Conservation (phyloP, 23 red algal genomes). For the Gracilariopsis chorda region DNA sequence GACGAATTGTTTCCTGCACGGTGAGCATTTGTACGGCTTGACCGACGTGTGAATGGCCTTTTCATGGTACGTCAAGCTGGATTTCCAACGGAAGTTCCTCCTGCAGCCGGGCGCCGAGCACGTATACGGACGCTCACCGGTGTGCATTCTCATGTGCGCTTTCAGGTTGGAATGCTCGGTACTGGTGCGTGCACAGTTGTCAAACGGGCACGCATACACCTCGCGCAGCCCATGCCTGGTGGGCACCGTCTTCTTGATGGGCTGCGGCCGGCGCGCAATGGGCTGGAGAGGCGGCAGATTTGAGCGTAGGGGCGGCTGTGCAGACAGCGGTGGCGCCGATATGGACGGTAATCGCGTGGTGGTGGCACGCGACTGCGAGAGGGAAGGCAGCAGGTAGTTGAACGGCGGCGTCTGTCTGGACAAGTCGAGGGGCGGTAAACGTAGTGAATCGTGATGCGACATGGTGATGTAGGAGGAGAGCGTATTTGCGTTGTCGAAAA, state of each 20-base stretch:
- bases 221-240: conserved; percentile 35
- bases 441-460: conserved; percentile 6
- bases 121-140: conserved; percentile 62
- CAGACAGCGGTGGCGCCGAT: not conserved
- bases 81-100: conserved; percentile 73
- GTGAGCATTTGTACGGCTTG: conserved; percentile 34
- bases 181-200: conserved; percentile 24
- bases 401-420: not conserved
- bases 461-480: not conserved
- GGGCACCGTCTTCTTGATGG: conserved; percentile 9
- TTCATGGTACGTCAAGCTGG: conserved; percentile 61
- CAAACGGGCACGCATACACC: conserved; percentile 60
- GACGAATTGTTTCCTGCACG: conserved; percentile 49
- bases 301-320: not conserved
- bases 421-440: not conserved
- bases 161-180: conserved; percentile 60
- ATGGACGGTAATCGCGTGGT: not conserved
- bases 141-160: conserved; percentile 78
- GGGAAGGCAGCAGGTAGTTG: conserved; percentile 2
- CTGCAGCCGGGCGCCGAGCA: conserved; percentile 47
- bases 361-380: not conserved
- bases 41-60: conserved; percentile 35
- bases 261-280: not conserved
- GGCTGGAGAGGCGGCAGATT: not conserved
- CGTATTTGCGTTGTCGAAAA: not conserved